Base-by-base conservation (phyloP, 768 basidiomycete species). In the Russula brevipes region DNA sequence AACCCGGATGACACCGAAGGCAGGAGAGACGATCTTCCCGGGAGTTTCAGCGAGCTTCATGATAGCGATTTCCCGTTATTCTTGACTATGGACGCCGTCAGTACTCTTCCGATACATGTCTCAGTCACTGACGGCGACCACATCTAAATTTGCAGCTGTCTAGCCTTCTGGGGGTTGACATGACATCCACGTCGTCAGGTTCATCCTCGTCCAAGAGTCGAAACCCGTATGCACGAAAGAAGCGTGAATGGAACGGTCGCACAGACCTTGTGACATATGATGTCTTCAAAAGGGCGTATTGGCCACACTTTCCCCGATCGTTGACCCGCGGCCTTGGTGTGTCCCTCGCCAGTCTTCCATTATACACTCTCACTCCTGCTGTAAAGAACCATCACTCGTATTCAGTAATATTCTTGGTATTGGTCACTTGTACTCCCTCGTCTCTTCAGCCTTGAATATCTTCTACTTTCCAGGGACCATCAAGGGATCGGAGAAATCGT, bases 1-100 rank as follows among this genome's bases (percentile, higher is more conserved):
- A 70, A 80, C 63, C 59, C 70, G 0, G 82, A 85, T 31, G 82
- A 83, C 38, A 73, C 79, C 51, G 70, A 63, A 2, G 70, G 72
- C 57, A 75, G 76, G 74, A 72, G 77, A 17, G 73, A 61, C 14
- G 75, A 80, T 64, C 74, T 86, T 6, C 87, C 87, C 1, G 57
- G 66, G 33, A 76, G 69, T 41, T 90, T 80, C 63, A 86, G 85
- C 54, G 76, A 79, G 10, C 74, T 90, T 16, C 70, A 76, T 44
- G 85, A 86, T 41, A 68, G 76, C 0, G 80, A 90, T 68, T 90
- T 89, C 58, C 88, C 88, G 0, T 71, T 90, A 46, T 90, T 89
- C 65, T 68, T 87, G 1, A 86, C 88, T 0, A 86, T 84, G 58
- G 82, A 88, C 68, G 76, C 78, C 56, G 88, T 86, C 64, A 51